phyloP scores from a whole-genome alignment of 148 eudicot genomes.

The Gaultheria prostrata region DNA sequence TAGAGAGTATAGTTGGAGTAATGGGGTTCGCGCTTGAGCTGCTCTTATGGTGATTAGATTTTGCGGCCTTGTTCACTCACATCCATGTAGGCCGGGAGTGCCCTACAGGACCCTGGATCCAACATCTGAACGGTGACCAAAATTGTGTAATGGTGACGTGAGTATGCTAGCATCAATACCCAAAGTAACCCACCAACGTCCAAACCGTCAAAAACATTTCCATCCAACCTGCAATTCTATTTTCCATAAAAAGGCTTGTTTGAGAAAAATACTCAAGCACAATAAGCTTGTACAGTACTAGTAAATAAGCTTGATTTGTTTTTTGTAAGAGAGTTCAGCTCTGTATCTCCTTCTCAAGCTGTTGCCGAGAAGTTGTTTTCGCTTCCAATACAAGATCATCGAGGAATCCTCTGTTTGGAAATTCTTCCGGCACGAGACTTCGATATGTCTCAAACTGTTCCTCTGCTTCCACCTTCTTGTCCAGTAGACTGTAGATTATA shows the following conservation, averaged over 20 bases:
- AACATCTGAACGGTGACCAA: too few relatives aligned
- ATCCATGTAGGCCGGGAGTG: too few relatives aligned
- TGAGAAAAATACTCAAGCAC: neutral
- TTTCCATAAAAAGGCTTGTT: neutral
- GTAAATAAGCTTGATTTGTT: slow-evolving; percentile 2
- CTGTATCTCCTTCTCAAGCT: slow-evolving; percentile 61
- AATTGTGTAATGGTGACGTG: too few relatives aligned
- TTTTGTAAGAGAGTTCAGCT: slow-evolving; percentile 35
- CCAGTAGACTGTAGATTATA: slow-evolving; percentile 75
- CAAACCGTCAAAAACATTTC: neutral
- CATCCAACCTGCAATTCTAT: neutral
- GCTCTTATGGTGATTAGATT: too few relatives aligned
- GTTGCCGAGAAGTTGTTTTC: slow-evolving; percentile 54
- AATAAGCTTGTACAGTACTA: neutral
- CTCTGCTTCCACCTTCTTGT: slow-evolving; percentile 79
- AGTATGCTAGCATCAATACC: too few relatives aligned
- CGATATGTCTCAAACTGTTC: slow-evolving; percentile 69
- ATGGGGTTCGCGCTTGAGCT: too few relatives aligned
- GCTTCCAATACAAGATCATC: slow-evolving; percentile 91
- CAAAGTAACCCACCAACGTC: too few relatives aligned
- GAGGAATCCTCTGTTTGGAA: slow-evolving; percentile 86
- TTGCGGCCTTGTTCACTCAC: too few relatives aligned
- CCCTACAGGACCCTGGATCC: too few relatives aligned
- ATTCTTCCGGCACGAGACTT: slow-evolving; percentile 90
- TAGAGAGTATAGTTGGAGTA: too few relatives aligned